These are phyloP conservation scores for Prunus persica DNA, from an alignment of 306 rosid genomes.

Conservation along the genomic window Prunus_persica_NCBIv2 NC_034010.1:25488501-25489000, in stretches of 20 bases:
- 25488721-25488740: not conserved
- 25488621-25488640: constrained; percentile 27
- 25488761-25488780: not conserved
- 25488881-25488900: not conserved
- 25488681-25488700: not conserved
- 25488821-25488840: not conserved
- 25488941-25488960: not conserved
- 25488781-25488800: not conserved
- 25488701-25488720: not conserved
- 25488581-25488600: constrained; percentile 2
- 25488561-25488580: constrained; percentile 12
- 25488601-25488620: not conserved
- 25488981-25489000: no score
- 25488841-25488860: not conserved
- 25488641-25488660: constrained; percentile 30
- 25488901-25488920: not conserved
- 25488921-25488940: not conserved
- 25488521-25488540: not conserved
- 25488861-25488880: not conserved
- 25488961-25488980: no score
- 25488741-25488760: not conserved
- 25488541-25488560: constrained; percentile 26
- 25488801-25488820: not conserved
- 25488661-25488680: not conserved
- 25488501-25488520: constrained; percentile 31